These are phyloP conservation scores for Trichoderma sp. DNA, from an alignment of 2,329 filamentous ascomycete species.

Conservation along the genomic window DNA sequence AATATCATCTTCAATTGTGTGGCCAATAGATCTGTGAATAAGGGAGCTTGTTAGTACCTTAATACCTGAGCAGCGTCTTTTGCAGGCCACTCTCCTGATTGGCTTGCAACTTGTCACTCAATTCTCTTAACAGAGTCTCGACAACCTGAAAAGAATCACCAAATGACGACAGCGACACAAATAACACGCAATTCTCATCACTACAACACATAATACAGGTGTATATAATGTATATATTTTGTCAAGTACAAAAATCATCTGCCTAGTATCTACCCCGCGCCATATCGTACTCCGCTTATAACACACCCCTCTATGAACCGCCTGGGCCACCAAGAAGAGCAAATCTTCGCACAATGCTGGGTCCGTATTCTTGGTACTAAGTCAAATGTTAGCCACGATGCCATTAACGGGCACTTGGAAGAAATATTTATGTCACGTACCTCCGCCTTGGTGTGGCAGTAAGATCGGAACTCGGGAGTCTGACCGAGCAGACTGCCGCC, in stretches of 20 bases:
- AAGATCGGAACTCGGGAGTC: constrained; percentile 96
- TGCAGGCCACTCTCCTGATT: not conserved
- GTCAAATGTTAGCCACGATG: constrained; percentile 26
- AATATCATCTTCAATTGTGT: not conserved
- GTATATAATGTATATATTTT: constrained; percentile 12
- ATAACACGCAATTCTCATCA: not conserved
- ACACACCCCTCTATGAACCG: constrained; percentile 55
- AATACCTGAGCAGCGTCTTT: not conserved
- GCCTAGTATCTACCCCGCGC: not conserved
- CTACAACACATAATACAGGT: not conserved
- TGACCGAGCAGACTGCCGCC: constrained; percentile 94
- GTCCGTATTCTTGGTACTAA: constrained; percentile 92
- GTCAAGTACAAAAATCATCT: not conserved
- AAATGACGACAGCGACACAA: not conserved
- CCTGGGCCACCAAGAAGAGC: constrained; percentile 90
- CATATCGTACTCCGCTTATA: not conserved
- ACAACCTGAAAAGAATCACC: not conserved
- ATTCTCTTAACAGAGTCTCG: not conserved
- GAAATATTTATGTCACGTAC: constrained; percentile 37
- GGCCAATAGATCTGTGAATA: not conserved
- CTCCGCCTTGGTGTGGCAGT: constrained; percentile 91
- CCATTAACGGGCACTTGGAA: too few relatives aligned
- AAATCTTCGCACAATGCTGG: constrained; percentile 92
- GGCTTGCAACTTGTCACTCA: not conserved
- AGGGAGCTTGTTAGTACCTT: not conserved